Evolutionary conservation across 768 basidiomycete species (phyloP).

Genomic region (Russula sp.): DNA sequence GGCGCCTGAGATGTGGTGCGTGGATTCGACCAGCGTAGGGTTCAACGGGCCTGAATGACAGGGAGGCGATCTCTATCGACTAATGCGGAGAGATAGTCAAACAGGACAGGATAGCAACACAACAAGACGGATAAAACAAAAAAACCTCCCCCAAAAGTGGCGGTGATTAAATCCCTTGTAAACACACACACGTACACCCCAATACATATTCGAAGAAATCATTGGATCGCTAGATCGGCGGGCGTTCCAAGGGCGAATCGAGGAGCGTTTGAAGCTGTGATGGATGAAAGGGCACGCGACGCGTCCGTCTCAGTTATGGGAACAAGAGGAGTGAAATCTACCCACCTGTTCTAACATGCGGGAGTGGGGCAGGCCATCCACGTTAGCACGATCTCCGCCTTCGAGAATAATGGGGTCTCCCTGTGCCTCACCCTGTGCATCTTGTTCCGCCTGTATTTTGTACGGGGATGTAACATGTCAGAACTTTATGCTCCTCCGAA

Average conservation of each 20-base stretch:
- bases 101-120: constrained; percentile 27
- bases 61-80: constrained; percentile 2
- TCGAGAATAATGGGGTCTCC: constrained; percentile 24
- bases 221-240: constrained; percentile 12
- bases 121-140: constrained; percentile 14
- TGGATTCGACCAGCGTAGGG: neutral
- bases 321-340: neutral
- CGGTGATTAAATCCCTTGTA: neutral
- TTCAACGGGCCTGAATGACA: constrained; percentile 3
- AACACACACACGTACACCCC: neutral
- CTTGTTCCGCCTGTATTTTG: constrained; percentile 16
- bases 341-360: constrained; percentile 28
- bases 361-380: constrained; percentile 22
- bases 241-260: constrained; percentile 25
- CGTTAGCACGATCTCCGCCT: constrained; percentile 25
- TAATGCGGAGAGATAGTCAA: constrained; percentile 6
- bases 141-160: neutral
- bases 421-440: constrained; percentile 25
- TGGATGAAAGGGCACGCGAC: neutral
- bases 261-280: constrained; percentile 23
- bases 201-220: neutral
- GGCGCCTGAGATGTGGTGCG: neutral
- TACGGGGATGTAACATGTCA: neutral
- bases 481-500: neutral
- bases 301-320: neutral